phyloP scores from a whole-genome alignment of 208 protist genomes.

The Entamoeba nuttalli region DNA sequence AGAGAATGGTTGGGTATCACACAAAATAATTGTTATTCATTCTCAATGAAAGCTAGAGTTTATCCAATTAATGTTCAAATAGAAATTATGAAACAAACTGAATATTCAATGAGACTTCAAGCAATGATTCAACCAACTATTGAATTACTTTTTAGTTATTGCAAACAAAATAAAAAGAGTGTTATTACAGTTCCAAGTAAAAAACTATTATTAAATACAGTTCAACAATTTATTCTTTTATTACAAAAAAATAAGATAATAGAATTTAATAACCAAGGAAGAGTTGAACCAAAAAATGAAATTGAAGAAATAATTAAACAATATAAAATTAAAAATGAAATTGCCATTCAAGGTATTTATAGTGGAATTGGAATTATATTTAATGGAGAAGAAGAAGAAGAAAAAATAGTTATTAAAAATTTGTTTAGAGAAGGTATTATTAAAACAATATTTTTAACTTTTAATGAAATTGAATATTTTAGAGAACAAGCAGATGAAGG shows the following conservation, averaged over 20 bases:
- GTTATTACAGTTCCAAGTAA: background rate
- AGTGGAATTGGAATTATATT: background rate
- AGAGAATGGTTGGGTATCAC: background rate
- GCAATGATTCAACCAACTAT: background rate
- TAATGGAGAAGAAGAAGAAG: background rate
- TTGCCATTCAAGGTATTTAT: background rate
- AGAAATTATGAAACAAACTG: background rate
- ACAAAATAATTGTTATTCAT: background rate
- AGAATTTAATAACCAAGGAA: background rate
- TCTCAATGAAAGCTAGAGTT: background rate
- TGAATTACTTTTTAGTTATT: background rate
- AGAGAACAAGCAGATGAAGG: background rate
- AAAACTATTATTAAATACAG: background rate
- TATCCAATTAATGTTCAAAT: background rate
- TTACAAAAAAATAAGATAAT: background rate
- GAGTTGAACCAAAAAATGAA: background rate
- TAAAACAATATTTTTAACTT: background rate
- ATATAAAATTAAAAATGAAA: background rate
- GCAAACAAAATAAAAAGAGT: background rate
- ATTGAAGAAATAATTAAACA: background rate
- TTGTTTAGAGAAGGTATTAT: background rate
- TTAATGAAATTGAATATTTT: background rate
- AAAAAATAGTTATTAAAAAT: background rate
- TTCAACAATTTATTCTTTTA: background rate
- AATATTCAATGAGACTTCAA: background rate